A percentile compares a stretch with the other conserved stretches of the same genome.
Conservation (phyloP, 1,284 basidiomycete species). For the Cryptococcus sp. region DNA sequence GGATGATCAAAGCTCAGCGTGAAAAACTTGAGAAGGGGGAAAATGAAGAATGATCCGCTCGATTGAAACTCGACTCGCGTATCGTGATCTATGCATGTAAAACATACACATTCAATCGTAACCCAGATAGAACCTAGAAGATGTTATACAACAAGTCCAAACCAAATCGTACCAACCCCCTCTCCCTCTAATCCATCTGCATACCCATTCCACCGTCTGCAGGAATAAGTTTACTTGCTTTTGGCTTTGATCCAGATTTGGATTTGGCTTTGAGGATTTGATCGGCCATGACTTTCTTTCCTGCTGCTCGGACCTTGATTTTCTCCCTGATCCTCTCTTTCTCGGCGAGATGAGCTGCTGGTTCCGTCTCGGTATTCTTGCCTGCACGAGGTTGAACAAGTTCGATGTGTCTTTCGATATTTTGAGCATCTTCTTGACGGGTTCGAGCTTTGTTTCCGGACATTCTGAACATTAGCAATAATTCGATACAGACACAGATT, state of each 20-base stretch:
- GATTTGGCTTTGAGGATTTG: constrained; percentile 52
- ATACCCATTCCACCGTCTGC: constrained; percentile 47
- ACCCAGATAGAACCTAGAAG: background rate
- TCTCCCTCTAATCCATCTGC: constrained; percentile 23
- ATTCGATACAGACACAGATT: no score
- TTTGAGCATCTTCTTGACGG: constrained; percentile 50
- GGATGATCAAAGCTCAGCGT: constrained; percentile 7
- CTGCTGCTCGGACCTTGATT: constrained; percentile 68
- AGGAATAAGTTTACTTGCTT: constrained; percentile 61
- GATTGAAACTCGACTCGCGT: no score
- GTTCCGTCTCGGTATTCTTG: constrained; percentile 46
- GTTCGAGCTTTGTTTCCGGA: constrained; percentile 54
- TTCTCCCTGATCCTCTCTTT: constrained; percentile 59
- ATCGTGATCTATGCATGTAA: no score
- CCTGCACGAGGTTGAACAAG: constrained; percentile 60
- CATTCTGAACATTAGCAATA: constrained; percentile 58
- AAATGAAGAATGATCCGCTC: background rate
- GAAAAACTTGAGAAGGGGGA: constrained; percentile 3
- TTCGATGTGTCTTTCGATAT: constrained; percentile 57
- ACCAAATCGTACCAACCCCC: background rate
- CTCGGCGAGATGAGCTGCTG: constrained; percentile 39
- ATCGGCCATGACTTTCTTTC: constrained; percentile 50
- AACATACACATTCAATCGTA: no score
- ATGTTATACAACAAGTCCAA: background rate
- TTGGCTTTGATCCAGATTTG: constrained; percentile 51